Conservation (phyloP, 345 rosid genomes). For the Fremontodendron californicum region DNA sequence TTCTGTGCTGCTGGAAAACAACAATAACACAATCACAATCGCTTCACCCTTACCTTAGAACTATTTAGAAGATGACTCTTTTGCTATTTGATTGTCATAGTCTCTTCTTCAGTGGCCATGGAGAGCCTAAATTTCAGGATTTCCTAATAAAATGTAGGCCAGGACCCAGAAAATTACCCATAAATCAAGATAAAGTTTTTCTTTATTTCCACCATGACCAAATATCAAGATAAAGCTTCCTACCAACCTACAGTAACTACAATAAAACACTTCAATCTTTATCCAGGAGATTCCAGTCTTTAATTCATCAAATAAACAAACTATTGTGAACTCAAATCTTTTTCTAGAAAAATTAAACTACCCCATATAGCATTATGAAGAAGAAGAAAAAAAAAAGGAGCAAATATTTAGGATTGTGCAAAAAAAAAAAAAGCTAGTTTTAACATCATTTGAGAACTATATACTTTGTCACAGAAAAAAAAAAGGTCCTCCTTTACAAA, state of each 20-base stretch:
- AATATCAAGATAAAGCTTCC: background rate
- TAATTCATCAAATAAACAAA: slow-evolving; percentile 3
- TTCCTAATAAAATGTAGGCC: no score
- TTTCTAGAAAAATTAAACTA: background rate
- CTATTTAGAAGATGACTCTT: background rate
- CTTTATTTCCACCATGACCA: background rate
- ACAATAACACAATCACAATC: background rate
- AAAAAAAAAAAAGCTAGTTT: background rate
- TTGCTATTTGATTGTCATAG: background rate
- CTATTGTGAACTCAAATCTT: no score
- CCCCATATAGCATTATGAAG: background rate
- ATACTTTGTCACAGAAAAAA: background rate
- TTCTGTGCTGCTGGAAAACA: no score
- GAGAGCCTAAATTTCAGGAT: background rate
- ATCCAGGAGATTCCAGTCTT: background rate
- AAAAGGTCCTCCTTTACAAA: background rate
- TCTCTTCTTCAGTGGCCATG: background rate
- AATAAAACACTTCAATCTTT: background rate
- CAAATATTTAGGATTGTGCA: background rate
- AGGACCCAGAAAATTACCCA: no score
- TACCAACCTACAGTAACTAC: background rate
- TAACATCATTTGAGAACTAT: background rate
- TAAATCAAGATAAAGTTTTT: background rate
- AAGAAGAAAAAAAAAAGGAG: background rate
- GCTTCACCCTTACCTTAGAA: background rate